Conservation (phyloP, 345 rosid species). For the Hibiscus tridactylites region DNA sequence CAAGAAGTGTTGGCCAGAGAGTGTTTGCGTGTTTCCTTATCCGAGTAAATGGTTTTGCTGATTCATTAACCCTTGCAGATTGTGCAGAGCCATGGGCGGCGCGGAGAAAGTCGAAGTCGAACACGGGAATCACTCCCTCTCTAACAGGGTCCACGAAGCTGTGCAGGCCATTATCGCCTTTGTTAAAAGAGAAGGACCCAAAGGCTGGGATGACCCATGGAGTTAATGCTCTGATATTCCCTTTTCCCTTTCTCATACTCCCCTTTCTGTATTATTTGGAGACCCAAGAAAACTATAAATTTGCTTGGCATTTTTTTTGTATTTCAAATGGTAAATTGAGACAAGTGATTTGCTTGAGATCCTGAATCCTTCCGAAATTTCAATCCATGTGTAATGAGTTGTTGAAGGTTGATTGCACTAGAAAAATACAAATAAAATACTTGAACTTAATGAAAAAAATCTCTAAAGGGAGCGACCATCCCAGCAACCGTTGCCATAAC, state of each 20-base stretch:
- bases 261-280: not conserved
- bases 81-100: slow-evolving; percentile 94
- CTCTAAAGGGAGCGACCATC: too few species aligned
- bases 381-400: not conserved
- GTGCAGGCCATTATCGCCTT: slow-evolving; percentile 66
- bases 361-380: not conserved
- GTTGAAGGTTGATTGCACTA: too few species aligned
- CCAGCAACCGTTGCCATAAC: too few species aligned
- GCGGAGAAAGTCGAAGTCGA: slow-evolving; percentile 87
- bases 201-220: slow-evolving; percentile 99
- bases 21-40: not conserved
- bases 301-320: not conserved
- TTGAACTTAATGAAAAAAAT: too few species aligned
- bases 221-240: slow-evolving; percentile 21
- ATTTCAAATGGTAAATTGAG: not conserved
- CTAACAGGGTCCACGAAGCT: slow-evolving; percentile 72
- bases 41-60: not conserved
- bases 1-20: too few species aligned
- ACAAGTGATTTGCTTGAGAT: not conserved
- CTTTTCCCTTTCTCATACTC: too few species aligned
- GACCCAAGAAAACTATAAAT: not conserved
- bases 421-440: too few species aligned
- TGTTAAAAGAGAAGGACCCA: slow-evolving; percentile 77
- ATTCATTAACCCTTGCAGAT: slow-evolving; percentile 28
- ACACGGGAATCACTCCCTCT: slow-evolving; percentile 88